Evolutionary conservation across 2,329 filamentous ascomycete genomes (phyloP).

Genomic region (Diaporthe australafricana): DNA sequence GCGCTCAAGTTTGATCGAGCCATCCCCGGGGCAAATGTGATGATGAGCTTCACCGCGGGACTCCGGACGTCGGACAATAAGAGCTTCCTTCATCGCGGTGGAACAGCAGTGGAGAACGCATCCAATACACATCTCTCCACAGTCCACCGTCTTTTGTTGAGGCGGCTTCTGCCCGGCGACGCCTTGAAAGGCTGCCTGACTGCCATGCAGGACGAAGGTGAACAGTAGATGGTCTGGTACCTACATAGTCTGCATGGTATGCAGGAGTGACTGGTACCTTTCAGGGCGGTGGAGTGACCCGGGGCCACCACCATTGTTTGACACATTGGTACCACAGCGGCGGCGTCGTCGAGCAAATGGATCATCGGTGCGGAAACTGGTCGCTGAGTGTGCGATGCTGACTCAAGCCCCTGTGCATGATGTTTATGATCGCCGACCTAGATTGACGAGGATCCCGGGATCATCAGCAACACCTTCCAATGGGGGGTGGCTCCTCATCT

Average conservation of each 20-base stretch:
- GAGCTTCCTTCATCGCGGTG: constrained; percentile 8
- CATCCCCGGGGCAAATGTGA: not conserved
- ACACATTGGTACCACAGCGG: constrained; percentile 26
- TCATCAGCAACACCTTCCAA: constrained; percentile 17
- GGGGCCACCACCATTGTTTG: constrained; percentile 1
- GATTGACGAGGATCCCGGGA: constrained; percentile 27
- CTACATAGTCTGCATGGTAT: not conserved
- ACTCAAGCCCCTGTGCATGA: constrained; percentile 24
- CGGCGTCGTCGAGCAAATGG: not conserved
- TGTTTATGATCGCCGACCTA: constrained; percentile 21
- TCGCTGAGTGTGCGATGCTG: constrained; percentile 26
- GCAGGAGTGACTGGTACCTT: not conserved
- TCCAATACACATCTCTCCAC: not conserved
- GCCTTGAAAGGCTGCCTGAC: not conserved
- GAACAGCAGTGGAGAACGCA: constrained; percentile 12
- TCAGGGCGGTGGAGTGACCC: not conserved
- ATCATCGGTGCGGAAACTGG: not conserved
- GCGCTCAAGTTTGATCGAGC: not conserved
- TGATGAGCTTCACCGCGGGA: not conserved
- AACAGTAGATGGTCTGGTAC: not conserved
- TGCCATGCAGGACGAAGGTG: not conserved
- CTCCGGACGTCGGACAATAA: constrained; percentile 1
- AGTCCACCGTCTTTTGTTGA: constrained; percentile 12
- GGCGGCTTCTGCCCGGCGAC: constrained; percentile 10
- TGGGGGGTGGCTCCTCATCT: constrained; percentile 30